Evolutionary conservation across 176 grass and related monocot genomes (phyloP).

Genomic region (Oropetium thomaeum): DNA sequence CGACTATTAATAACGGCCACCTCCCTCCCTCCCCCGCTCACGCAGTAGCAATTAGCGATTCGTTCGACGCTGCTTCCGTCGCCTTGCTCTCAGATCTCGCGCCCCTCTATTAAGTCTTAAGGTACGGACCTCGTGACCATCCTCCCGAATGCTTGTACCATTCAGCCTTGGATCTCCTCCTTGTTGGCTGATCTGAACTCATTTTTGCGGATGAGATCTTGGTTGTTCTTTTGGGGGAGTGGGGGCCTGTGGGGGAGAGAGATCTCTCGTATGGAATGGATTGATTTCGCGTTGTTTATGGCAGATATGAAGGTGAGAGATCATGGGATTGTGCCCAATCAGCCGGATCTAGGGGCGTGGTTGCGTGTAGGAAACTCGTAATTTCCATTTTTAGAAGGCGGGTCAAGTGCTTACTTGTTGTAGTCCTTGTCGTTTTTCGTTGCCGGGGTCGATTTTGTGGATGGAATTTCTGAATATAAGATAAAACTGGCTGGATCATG

Average conservation of each 20-base stretch:
- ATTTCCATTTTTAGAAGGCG: neutral
- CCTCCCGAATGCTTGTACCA: neutral
- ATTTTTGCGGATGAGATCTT: neutral
- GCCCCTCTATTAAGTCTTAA: neutral
- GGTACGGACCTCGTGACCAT: constrained; percentile 19
- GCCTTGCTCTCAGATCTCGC: constrained; percentile 26
- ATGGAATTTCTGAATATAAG: neutral
- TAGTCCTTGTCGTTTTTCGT: neutral
- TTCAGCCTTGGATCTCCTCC: neutral
- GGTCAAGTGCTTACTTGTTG: neutral
- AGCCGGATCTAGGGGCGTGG: constrained; percentile 22
- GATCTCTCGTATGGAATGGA: constrained; percentile 6
- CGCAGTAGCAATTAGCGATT: constrained; percentile 11
- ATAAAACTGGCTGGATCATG: neutral
- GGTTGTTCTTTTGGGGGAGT: neutral
- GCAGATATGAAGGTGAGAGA: neutral
- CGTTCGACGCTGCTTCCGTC: neutral
- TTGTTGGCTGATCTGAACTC: neutral
- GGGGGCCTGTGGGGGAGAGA: too few relatives aligned
- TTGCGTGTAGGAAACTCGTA: neutral
- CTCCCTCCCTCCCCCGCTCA: neutral
- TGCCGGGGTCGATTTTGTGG: neutral
- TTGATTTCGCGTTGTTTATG: neutral
- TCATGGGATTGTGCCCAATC: neutral
- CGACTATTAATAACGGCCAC: constrained; percentile 47